phyloP scores from a whole-genome alignment of 2,329 filamentous ascomycete species.

The Aspergillus sp. region DNA sequence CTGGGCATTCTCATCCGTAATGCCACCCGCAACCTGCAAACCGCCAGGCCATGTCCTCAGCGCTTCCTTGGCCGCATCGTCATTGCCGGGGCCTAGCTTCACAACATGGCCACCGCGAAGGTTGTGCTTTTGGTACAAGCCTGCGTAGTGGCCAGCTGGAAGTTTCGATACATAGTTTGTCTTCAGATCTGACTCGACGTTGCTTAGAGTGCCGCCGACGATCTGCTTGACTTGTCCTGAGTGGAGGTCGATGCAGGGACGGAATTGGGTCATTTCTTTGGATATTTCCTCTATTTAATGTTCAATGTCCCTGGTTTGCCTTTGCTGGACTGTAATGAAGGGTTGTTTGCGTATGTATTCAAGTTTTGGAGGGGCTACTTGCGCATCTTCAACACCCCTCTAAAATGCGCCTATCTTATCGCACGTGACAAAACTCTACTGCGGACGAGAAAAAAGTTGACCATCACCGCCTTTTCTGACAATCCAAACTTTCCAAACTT shows the following conservation, averaged over 20 bases:
- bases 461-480: neutral
- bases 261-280: conserved; percentile 78
- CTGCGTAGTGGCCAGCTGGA: conserved; percentile 76
- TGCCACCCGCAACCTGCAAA: conserved; percentile 91
- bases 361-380: conserved; percentile 17
- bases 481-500: neutral
- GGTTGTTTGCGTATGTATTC: neutral
- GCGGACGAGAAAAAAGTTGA: neutral
- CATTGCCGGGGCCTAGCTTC: conserved; percentile 89
- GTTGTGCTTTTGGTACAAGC: conserved; percentile 72
- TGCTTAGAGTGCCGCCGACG: conserved; percentile 86
- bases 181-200: conserved; percentile 64
- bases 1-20: conserved; percentile 78
- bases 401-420: conserved; percentile 34
- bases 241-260: conserved; percentile 96
- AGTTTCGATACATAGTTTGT: conserved; percentile 91
- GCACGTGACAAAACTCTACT: conserved; percentile 32
- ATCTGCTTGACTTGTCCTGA: conserved; percentile 99
- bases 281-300: neutral
- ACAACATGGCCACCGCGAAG: conserved; percentile 88
- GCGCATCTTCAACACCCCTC: neutral
- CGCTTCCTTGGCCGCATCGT: conserved; percentile 74
- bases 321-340: no score
- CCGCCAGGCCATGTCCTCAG: conserved; percentile 74
- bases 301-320: no score